These are phyloP conservation scores for Groenewaldozyma sp. DNA, from an alignment of 1,139 yeast genomes.

Conservation along the genomic window DNA sequence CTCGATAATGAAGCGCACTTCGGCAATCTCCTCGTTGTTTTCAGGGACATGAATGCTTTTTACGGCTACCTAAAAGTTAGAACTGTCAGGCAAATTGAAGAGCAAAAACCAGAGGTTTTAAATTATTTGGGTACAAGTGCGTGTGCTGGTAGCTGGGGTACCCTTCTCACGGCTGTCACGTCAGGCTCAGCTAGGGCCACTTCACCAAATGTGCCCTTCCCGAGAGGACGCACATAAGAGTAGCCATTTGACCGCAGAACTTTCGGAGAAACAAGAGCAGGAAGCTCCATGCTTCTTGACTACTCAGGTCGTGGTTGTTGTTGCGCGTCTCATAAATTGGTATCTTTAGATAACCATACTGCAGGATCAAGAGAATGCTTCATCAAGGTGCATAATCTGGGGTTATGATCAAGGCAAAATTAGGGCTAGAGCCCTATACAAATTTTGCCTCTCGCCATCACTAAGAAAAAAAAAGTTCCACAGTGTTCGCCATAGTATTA, in stretches of 20 bases:
- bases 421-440: not conserved
- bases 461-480: not conserved
- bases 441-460: not conserved
- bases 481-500: too few species aligned
- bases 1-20: slow-evolving; percentile 48
- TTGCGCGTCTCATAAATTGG: too few species aligned
- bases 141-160: not conserved
- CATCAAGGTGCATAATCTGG: not conserved
- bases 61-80: slow-evolving; percentile 50
- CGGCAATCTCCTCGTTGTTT: slow-evolving; percentile 27
- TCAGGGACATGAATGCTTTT: slow-evolving; percentile 63
- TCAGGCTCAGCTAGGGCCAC: slow-evolving; percentile 7
- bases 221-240: slow-evolving; percentile 1
- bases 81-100: not conserved
- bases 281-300: too few species aligned
- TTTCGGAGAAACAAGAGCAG: too few species aligned
- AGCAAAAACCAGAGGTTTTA: not conserved
- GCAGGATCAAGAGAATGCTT: too few species aligned
- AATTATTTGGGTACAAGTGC: not conserved
- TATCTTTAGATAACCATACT: too few species aligned
- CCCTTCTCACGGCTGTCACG: not conserved
- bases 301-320: too few species aligned
- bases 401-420: not conserved
- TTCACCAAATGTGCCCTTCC: slow-evolving; percentile 9
- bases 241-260: too few species aligned